Base-by-base conservation (phyloP, 2,329 filamentous ascomycete genomes). In the Raffaelea ambrosiae region DNA sequence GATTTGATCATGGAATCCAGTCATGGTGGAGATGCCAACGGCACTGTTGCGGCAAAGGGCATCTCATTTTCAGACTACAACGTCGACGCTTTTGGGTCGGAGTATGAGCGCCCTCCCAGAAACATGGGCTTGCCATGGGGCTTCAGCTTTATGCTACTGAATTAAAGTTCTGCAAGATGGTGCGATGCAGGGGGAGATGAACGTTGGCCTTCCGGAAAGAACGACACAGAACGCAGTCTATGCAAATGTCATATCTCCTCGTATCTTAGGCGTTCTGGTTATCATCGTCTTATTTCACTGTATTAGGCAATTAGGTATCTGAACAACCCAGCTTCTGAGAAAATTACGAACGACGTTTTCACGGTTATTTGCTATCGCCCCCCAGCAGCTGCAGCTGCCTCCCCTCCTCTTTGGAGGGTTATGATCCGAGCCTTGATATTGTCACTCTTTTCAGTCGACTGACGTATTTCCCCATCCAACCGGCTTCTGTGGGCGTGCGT, bases 371-470 rank as follows among this genome's bases (percentile, higher is more conserved):
- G 20, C 3, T 33, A n/a, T 38, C 5, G 35, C 35, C 14, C 58
- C 60, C 56, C 38, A n/a, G n/a, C n/a, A 7, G 19, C 26, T 8
- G 43, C 43, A 11, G 44, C 44, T 3, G 67, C 67, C 55, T 79
- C 75, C 4, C 72, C 69, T 33, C 66, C 66, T 11, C 71, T 63
- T 57, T 81, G 77, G 9, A 70, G 57, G 57, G 78, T 74, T 42
- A 81, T 77, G 52, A 81, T 80, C 57, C 81, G 75, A 22, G 63
- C 65, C 65, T 77, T 79, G 65, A 79, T 77, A 61, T 69, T 75
- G 57, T 81, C 76, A 19, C 78, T 64, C 62, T 76, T 79, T 8
- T 65, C 68, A 58, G 81, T 75, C 2, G 66, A 65, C 45, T 79
- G 76, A 56, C 71, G 74, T 56, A 81, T 79, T 56, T 73, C 70